Conservation (phyloP, 2,329 filamentous ascomycete species). For the Arthrocladium fulminans region DNA sequence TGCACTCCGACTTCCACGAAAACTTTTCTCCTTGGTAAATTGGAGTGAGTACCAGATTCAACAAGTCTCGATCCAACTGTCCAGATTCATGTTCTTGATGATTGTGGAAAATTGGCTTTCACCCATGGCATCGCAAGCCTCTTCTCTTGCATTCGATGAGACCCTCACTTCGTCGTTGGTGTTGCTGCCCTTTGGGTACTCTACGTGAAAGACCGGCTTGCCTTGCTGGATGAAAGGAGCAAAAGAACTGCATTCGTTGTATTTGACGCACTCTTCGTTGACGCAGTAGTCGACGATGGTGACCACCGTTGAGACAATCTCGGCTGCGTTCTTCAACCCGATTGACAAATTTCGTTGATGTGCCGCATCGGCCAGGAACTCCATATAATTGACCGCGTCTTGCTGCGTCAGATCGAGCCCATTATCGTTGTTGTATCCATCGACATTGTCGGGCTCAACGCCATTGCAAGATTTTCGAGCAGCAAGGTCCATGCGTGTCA, state of each 20-base stretch:
- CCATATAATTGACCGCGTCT: conserved; percentile 51
- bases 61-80: conserved; percentile 55
- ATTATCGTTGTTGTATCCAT: conserved; percentile 57
- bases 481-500: conserved; percentile 50
- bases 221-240: conserved; percentile 48
- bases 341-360: conserved; percentile 48
- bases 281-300: conserved; percentile 55
- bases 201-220: conserved; percentile 66
- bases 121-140: conserved; percentile 41
- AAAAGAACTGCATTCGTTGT: conserved; percentile 52
- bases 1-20: too few species aligned
- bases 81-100: conserved; percentile 56
- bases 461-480: conserved; percentile 56
- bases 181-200: conserved; percentile 51
- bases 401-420: conserved; percentile 50
- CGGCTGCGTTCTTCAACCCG: conserved; percentile 60
- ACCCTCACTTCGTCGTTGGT: conserved; percentile 30
- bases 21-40: too few species aligned
- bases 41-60: too few species aligned
- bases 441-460: conserved; percentile 64
- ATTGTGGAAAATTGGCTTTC: conserved; percentile 52
- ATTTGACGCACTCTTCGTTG: conserved; percentile 60
- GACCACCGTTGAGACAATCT: conserved; percentile 47
- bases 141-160: conserved; percentile 26
- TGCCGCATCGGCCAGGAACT: conserved; percentile 51